Base-by-base conservation (phyloP, 2,329 filamentous ascomycete genomes). In the Fusarium marasasianum region DNA sequence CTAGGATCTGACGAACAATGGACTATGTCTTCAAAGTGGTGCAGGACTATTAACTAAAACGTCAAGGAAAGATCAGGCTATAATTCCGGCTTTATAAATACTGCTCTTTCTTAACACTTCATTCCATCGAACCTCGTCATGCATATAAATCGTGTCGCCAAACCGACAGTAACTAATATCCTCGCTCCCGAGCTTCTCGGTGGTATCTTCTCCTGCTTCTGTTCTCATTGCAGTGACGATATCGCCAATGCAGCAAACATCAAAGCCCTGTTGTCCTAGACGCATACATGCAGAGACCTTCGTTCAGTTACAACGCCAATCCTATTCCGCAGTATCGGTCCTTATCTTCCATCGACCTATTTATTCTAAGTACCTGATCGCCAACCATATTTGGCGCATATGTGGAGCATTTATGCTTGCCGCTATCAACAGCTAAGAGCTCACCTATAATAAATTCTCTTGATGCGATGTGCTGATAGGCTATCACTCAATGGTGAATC, bases 331-430 rank as follows among this genome's bases (percentile, higher is more conserved):
- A 15, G 8, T 14, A 8, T 20, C 8, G 12, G 17, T 2, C 17
- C 17, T 8, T 5, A 26, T 26, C 24, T 26, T 26, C 12, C 22
- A 4, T 35, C n/a, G 12, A 14, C 8, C 8, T 37, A 14, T 8
- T 1, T 51, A 6, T 20, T 51, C 11, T 6, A n/a, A 24, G 48
- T 24, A 1, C 15, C 20, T 0, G n/a, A 51, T 37, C 0, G 0
- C n/a, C 22, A 35, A 0, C 48, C 48, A 20, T 4, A 20, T 1
- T 20, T 51, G 6, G 22, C 12, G n/a, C 17, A 5, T 20, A 15
- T 14, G 48, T 37, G 1, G 37, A 24, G 8, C 22, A 51, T 11
- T 10, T 37, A 24, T 20, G 17, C n/a, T 33, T 50, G 47, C 48
- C n/a, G 2, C 9, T 51, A 6, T 10, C 22, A 22, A 35, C 5